Conservation (phyloP, 768 basidiomycete species). For the Suillus subaureus region DNA sequence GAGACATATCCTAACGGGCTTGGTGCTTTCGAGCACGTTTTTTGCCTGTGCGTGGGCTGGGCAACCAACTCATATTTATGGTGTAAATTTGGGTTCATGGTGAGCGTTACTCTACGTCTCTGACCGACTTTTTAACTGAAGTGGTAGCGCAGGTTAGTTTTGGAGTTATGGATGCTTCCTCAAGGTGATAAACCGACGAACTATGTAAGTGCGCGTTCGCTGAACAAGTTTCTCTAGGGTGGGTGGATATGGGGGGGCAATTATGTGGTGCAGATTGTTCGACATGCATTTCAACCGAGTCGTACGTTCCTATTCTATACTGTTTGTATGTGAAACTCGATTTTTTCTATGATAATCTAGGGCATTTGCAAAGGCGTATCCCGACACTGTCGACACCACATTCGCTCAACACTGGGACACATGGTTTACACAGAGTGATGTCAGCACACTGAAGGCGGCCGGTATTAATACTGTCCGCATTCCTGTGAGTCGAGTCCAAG, state of each 20-base stretch:
- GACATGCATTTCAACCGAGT: constrained; percentile 67
- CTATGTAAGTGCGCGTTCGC: not conserved
- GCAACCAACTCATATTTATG: constrained; percentile 54
- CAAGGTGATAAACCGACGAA: constrained; percentile 40
- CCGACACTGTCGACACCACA: constrained; percentile 53
- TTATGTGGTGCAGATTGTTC: constrained; percentile 54
- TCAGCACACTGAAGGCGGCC: constrained; percentile 49
- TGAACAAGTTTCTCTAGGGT: constrained; percentile 45
- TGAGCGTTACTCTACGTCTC: constrained; percentile 22
- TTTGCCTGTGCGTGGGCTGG: constrained; percentile 22
- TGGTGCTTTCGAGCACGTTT: constrained; percentile 20
- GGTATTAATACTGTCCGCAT: constrained; percentile 80
- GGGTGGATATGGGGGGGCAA: constrained; percentile 75
- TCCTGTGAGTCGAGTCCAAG: constrained; percentile 49
- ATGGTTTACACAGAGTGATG: constrained; percentile 72
- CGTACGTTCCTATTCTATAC: constrained; percentile 38
- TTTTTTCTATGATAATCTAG: constrained; percentile 34
- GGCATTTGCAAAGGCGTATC: constrained; percentile 61
- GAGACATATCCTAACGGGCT: constrained; percentile 18
- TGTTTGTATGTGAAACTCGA: not conserved
- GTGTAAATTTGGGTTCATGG: constrained; percentile 75
- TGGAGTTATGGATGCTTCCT: constrained; percentile 86
- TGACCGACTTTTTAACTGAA: constrained; percentile 5
- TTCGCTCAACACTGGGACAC: constrained; percentile 71
- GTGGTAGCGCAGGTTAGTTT: constrained; percentile 56